These are phyloP conservation scores for Corylus heterophylla DNA, from an alignment of 306 rosid genomes.

Conservation along the genomic window DNA sequence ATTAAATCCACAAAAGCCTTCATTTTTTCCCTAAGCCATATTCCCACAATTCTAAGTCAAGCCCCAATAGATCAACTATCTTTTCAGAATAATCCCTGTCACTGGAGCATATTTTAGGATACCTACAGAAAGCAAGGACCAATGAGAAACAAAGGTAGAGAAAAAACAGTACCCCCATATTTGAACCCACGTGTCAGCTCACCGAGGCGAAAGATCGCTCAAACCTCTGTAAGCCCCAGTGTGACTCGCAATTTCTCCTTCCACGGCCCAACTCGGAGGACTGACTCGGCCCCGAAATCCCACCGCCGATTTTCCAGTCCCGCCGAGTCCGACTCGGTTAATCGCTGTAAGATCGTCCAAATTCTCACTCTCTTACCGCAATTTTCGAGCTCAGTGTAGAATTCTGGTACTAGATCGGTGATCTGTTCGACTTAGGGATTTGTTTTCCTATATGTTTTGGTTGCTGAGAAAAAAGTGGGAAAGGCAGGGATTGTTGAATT, in stretches of 20 bases:
- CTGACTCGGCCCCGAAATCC: constrained; percentile 19
- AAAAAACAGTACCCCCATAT: constrained; percentile 10
- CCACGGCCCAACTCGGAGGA: constrained; percentile 23
- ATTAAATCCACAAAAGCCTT: no score
- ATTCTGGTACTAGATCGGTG: neutral
- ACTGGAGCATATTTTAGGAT: neutral
- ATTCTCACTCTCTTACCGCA: neutral
- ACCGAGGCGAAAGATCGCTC: constrained; percentile 23
- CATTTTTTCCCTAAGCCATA: no score
- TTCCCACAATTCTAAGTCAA: neutral
- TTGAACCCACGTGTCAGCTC: constrained; percentile 35
- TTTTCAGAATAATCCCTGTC: neutral
- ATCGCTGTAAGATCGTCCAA: constrained; percentile 31
- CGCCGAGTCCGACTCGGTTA: constrained; percentile 25
- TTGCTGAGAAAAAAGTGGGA: neutral
- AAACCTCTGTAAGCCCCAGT: constrained; percentile 29
- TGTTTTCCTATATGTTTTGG: constrained; percentile 9
- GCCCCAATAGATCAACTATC: neutral
- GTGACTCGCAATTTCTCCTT: constrained; percentile 31
- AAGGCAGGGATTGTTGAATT: neutral
- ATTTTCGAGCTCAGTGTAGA: constrained; percentile 2
- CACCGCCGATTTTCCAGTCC: constrained; percentile 20
- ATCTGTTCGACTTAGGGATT: constrained; percentile 15
- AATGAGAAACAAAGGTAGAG: neutral
- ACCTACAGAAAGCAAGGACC: neutral